Conservation (phyloP, 2,329 filamentous ascomycete genomes). For the Dothideomycetes sp. region DNA sequence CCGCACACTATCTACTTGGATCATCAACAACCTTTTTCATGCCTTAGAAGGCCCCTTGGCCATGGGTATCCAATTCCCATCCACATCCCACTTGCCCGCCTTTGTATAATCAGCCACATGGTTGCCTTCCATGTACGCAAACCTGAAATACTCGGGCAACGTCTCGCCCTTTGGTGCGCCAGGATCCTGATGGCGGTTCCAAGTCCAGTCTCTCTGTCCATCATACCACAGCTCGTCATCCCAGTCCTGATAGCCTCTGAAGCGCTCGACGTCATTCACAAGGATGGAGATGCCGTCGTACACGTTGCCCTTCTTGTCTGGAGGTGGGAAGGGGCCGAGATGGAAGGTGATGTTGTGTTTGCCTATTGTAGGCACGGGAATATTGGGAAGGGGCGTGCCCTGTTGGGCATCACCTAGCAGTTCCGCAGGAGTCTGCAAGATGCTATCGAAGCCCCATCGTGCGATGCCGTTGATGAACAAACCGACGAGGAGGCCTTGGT, state of each 20-base stretch:
- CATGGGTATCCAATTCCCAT: constrained; percentile 47
- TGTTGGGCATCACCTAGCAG: constrained; percentile 47
- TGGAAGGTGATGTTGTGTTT: constrained; percentile 54
- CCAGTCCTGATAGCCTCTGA: constrained; percentile 45
- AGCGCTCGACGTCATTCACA: constrained; percentile 78
- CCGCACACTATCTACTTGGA: neutral
- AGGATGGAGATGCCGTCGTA: constrained; percentile 71
- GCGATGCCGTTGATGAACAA: constrained; percentile 91
- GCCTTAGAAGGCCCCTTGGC: constrained; percentile 9
- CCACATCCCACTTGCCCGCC: constrained; percentile 57
- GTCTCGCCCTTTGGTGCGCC: constrained; percentile 14
- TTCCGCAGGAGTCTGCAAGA: constrained; percentile 70
- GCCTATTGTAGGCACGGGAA: constrained; percentile 32
- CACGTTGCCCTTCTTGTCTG: constrained; percentile 27
- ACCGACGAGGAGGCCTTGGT: constrained; percentile 80
- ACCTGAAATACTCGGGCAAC: constrained; percentile 63
- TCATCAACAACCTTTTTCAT: neutral
- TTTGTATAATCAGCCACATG: constrained; percentile 60
- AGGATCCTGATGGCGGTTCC: constrained; percentile 16
- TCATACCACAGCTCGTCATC: constrained; percentile 38
- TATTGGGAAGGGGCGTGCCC: constrained; percentile 48
- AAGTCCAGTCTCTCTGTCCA: constrained; percentile 21
- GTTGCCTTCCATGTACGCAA: constrained; percentile 60
- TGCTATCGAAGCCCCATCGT: constrained; percentile 82
- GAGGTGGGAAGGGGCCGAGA: constrained; percentile 29